These are phyloP conservation scores for Brassica cretica DNA, from an alignment of 345 rosid genomes.

Conservation along the genomic window DNA sequence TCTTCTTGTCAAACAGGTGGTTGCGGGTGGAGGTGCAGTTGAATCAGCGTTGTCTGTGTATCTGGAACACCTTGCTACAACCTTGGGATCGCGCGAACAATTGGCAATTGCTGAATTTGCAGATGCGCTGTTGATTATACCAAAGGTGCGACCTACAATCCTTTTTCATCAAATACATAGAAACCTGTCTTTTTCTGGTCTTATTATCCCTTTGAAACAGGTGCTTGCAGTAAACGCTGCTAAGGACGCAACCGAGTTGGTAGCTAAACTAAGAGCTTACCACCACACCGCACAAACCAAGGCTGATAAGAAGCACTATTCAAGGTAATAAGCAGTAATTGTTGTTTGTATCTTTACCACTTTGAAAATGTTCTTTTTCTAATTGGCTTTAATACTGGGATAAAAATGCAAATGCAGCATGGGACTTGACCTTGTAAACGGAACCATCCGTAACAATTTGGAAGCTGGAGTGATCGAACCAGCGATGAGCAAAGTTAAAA, in stretches of 20 bases:
- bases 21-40: slow-evolving; percentile 99
- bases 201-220: slow-evolving; percentile 36
- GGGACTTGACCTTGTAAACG: slow-evolving; percentile 90
- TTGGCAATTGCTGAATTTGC: slow-evolving; percentile 96
- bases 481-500: slow-evolving; percentile 99
- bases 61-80: slow-evolving; percentile 89
- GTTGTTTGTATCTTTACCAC: neutral
- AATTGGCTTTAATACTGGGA: neutral
- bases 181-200: neutral
- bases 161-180: neutral
- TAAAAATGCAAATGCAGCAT: slow-evolving; percentile 57
- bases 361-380: neutral
- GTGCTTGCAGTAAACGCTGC: slow-evolving; percentile 98
- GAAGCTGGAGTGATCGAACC: slow-evolving; percentile 99
- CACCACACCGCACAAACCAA: slow-evolving; percentile 22
- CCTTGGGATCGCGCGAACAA: slow-evolving; percentile 90
- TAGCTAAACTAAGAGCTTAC: too few relatives aligned
- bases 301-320: slow-evolving; percentile 88
- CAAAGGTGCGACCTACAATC: slow-evolving; percentile 56
- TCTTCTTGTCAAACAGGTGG: slow-evolving; percentile 56
- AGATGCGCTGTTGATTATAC: slow-evolving; percentile 78
- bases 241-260: slow-evolving; percentile 1
- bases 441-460: slow-evolving; percentile 80
- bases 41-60: slow-evolving; percentile 87
- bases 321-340: slow-evolving; percentile 53